Evolutionary conservation across 2,329 filamentous ascomycete genomes (phyloP).

Genomic region (Cladophialophora bantiana): DNA sequence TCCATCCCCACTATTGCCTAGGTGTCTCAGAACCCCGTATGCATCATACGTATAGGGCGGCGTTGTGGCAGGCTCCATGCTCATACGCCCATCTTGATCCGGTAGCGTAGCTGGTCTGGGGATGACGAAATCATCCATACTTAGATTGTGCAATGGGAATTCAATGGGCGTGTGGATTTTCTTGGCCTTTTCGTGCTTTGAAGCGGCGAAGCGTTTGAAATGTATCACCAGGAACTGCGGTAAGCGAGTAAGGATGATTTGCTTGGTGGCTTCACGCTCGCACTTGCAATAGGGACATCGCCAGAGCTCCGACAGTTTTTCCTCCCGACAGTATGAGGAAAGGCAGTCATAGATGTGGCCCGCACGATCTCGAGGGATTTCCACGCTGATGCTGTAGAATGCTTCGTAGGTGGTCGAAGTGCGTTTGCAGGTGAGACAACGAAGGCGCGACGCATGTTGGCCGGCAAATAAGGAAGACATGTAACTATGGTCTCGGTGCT

Average conservation of each 20-base stretch:
- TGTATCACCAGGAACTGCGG: slow-evolving; percentile 80
- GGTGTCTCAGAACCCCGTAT: slow-evolving; percentile 83
- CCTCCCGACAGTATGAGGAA: slow-evolving; percentile 71
- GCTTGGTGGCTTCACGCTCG: slow-evolving; percentile 71
- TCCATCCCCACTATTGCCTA: slow-evolving; percentile 69
- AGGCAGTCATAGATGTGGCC: slow-evolving; percentile 72
- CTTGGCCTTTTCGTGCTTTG: slow-evolving; percentile 61
- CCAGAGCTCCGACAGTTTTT: slow-evolving; percentile 71
- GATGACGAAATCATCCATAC: slow-evolving; percentile 67
- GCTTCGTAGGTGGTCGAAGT: slow-evolving; percentile 73
- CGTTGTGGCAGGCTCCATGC: slow-evolving; percentile 44
- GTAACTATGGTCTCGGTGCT: slow-evolving; percentile 73
- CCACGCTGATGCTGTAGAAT: slow-evolving; percentile 74
- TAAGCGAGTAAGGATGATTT: slow-evolving; percentile 76
- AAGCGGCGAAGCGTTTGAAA: slow-evolving; percentile 73
- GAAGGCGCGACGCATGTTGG: slow-evolving; percentile 67
- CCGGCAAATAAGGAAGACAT: slow-evolving; percentile 82
- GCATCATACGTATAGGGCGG: slow-evolving; percentile 78
- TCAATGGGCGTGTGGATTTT: slow-evolving; percentile 77
- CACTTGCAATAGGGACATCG: slow-evolving; percentile 77
- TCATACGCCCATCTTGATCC: slow-evolving; percentile 44
- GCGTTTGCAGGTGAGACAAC: slow-evolving; percentile 66
- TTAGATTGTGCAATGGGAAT: slow-evolving; percentile 77
- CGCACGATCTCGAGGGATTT: slow-evolving; percentile 68
- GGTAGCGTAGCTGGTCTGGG: slow-evolving; percentile 50